Evolutionary conservation across 2,329 filamentous ascomycete species (phyloP).

Genomic region (Teratosphaeria nubilosa): DNA sequence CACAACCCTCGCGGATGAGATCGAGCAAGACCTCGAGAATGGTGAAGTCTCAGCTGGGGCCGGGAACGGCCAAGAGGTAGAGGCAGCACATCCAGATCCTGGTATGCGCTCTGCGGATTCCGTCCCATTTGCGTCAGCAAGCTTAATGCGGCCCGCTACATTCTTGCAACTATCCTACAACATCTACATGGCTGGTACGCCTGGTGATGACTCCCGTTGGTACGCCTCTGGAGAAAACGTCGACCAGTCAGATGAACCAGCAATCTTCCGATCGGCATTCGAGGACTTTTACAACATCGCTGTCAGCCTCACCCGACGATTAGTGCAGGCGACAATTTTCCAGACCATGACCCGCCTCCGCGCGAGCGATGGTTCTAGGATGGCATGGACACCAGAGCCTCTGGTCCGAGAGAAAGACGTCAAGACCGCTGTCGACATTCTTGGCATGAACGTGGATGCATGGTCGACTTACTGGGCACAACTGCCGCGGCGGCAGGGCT

Average conservation of each 20-base stretch:
- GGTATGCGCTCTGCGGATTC: background rate
- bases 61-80: slow-evolving; percentile 12
- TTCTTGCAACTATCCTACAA: slow-evolving; percentile 56
- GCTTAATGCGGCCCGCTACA: slow-evolving; percentile 47
- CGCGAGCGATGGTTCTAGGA: slow-evolving; percentile 28
- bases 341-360: slow-evolving; percentile 60
- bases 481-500: slow-evolving; percentile 41
- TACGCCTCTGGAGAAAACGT: slow-evolving; percentile 23
- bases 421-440: slow-evolving; percentile 42
- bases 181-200: slow-evolving; percentile 63
- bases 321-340: slow-evolving; percentile 60
- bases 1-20: slow-evolving; percentile 25
- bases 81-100: background rate
- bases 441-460: slow-evolving; percentile 40
- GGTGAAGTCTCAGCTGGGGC: background rate
- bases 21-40: slow-evolving; percentile 15
- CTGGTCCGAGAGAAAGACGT: slow-evolving; percentile 37
- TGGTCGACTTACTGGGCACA: slow-evolving; percentile 41
- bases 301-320: slow-evolving; percentile 56
- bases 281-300: slow-evolving; percentile 62
- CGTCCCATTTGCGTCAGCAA: slow-evolving; percentile 35
- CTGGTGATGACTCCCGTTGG: slow-evolving; percentile 58
- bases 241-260: slow-evolving; percentile 38
- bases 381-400: slow-evolving; percentile 13
- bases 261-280: slow-evolving; percentile 65